Conservation (phyloP, 202 grass and related monocot genomes). For the Bolboschoenoplectus hybrid region DNA sequence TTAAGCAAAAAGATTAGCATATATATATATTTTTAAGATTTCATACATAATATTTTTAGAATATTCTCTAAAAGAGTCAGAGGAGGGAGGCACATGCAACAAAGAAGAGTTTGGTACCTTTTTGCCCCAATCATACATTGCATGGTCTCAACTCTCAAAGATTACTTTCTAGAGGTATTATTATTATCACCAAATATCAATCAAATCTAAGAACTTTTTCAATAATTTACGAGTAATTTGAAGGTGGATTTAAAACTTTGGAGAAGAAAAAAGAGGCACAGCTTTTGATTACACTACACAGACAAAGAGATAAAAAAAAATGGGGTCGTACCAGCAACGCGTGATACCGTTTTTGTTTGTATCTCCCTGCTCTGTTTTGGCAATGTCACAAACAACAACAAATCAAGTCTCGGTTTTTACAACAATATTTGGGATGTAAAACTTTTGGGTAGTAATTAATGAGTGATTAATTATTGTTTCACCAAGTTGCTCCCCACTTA, state of each 20-base stretch:
- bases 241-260: slow-evolving; percentile 25
- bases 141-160: not conserved
- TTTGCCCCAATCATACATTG: slow-evolving; percentile 25
- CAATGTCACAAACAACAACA: not conserved
- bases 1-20: not conserved
- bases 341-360: slow-evolving; percentile 46
- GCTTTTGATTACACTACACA: slow-evolving; percentile 29
- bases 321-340: slow-evolving; percentile 30
- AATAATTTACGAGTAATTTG: slow-evolving; percentile 23
- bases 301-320: slow-evolving; percentile 35
- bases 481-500: slow-evolving; percentile 26
- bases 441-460: slow-evolving; percentile 4
- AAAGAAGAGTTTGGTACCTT: slow-evolving; percentile 22
- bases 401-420: slow-evolving; percentile 22
- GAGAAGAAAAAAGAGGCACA: slow-evolving; percentile 29
- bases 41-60: not conserved
- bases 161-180: slow-evolving; percentile 28
- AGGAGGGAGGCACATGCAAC: slow-evolving; percentile 23
- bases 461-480: slow-evolving; percentile 23
- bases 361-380: slow-evolving; percentile 26
- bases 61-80: not conserved
- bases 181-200: slow-evolving; percentile 16
- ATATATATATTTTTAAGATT: not conserved
- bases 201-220: slow-evolving; percentile 5
- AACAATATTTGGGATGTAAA: slow-evolving; percentile 32